These are phyloP conservation scores for Solanum chilense DNA, from an alignment of 257 asterid species.

Conservation along the genomic window DNA sequence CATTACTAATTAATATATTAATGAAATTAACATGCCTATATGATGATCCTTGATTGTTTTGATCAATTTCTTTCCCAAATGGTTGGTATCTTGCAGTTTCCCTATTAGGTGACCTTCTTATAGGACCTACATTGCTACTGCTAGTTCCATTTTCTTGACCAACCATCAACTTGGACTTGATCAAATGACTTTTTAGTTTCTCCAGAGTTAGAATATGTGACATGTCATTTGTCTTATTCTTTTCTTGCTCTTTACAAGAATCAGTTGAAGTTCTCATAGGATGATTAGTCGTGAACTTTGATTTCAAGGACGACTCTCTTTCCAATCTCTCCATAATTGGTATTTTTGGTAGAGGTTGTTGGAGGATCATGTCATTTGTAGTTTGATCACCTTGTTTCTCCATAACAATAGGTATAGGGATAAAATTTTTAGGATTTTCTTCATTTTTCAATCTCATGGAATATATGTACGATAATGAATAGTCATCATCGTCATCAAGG, in stretches of 20 bases:
- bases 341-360: not conserved
- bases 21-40: not conserved
- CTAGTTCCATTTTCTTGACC: not conserved
- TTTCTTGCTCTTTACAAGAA: not conserved
- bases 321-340: not conserved
- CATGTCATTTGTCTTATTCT: not conserved
- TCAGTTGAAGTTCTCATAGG: not conserved
- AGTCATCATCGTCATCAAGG: too few relatives aligned
- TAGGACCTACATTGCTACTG: not conserved
- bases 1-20: not conserved
- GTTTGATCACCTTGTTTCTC: not conserved
- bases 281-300: not conserved
- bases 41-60: not conserved
- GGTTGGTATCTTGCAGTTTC: not conserved
- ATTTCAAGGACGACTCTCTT: not conserved
- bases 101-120: not conserved
- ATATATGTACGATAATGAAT: too few relatives aligned
- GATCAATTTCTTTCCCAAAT: not conserved
- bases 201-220: not conserved
- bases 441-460: too few relatives aligned
- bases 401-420: too few relatives aligned
- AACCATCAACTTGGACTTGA: not conserved
- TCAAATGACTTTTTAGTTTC: not conserved
- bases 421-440: too few relatives aligned
- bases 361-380: not conserved